These are phyloP conservation scores for Megacollybia marginata DNA, from an alignment of 768 basidiomycete genomes.

Conservation along the genomic window DNA sequence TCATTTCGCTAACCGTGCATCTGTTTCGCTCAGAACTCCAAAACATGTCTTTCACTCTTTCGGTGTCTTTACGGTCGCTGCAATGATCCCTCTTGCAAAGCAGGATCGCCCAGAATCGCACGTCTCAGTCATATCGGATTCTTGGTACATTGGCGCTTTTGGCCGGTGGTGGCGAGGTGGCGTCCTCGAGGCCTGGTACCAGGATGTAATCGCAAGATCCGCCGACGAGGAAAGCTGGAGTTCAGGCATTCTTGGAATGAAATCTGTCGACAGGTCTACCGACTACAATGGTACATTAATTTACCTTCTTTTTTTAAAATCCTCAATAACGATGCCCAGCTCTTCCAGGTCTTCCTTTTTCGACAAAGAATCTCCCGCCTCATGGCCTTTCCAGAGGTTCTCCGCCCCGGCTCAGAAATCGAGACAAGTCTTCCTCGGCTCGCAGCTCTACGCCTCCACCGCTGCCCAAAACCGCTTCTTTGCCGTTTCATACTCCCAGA, in stretches of 20 bases:
- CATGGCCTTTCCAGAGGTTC: conserved; percentile 35
- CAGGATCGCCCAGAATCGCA: conserved; percentile 29
- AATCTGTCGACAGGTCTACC: conserved; percentile 62
- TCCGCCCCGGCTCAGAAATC: conserved; percentile 52
- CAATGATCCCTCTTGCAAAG: conserved; percentile 53
- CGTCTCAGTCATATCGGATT: conserved; percentile 55
- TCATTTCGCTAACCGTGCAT: conserved; percentile 89
- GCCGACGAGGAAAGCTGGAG: conserved; percentile 71
- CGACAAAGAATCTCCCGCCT: conserved; percentile 39
- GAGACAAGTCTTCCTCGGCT: conserved; percentile 42
- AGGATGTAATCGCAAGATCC: conserved; percentile 52
- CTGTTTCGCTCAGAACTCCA: conserved; percentile 88
- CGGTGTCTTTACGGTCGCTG: conserved; percentile 81
- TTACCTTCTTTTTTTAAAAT: conserved; percentile 1
- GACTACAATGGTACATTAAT: conserved; percentile 52
- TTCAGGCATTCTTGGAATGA: conserved; percentile 72
- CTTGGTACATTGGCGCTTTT: conserved; percentile 88
- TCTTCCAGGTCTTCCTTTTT: conserved; percentile 40
- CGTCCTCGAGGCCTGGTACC: conserved; percentile 74
- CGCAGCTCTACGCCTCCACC: conserved; percentile 78
- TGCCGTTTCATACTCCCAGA: conserved; percentile 67
- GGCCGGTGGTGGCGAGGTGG: conserved; percentile 90
- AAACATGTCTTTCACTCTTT: conserved; percentile 82
- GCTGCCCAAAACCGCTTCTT: conserved; percentile 71
- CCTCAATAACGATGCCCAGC: conserved; percentile 4